phyloP scores from a whole-genome alignment of 108 stramenopile genomes.

The Pseudonitzschia multiseries region DNA sequence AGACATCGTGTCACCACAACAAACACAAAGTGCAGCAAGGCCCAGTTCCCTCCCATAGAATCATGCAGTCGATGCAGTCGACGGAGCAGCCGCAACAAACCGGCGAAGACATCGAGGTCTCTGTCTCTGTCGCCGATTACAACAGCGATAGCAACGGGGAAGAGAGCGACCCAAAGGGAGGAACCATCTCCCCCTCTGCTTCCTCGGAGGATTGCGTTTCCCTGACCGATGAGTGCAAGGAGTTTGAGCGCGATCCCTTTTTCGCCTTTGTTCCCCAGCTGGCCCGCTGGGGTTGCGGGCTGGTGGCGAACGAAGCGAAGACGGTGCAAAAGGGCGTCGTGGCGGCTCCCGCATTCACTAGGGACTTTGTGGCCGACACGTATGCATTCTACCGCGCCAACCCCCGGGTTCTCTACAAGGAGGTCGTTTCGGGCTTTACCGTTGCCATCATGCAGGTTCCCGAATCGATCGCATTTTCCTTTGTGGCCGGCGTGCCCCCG shows the following conservation, averaged over 20 bases:
- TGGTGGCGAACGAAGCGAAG: slow-evolving; percentile 24
- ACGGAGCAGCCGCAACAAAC: not conserved
- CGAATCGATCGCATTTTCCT: slow-evolving; percentile 59
- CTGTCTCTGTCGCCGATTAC: not conserved
- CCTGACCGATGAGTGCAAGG: not conserved
- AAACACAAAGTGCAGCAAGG: too few species aligned
- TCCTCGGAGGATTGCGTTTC: not conserved
- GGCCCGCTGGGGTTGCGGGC: slow-evolving; percentile 18
- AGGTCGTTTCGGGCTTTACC: slow-evolving; percentile 54
- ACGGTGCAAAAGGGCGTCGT: slow-evolving; percentile 18
- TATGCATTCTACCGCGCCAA: slow-evolving; percentile 34
- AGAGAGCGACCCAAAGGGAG: not conserved
- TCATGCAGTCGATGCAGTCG: not conserved
- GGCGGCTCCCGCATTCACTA: slow-evolving; percentile 25
- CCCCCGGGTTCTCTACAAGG: slow-evolving; percentile 34
- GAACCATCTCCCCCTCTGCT: not conserved
- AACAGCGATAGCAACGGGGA: not conserved
- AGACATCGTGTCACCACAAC: too few species aligned
- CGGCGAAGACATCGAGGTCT: not conserved
- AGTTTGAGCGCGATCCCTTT: slow-evolving; percentile 42
- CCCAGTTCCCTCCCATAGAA: not conserved
- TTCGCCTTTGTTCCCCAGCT: slow-evolving; percentile 49
- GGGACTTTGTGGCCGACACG: slow-evolving; percentile 25
- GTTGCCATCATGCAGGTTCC: slow-evolving; percentile 68
- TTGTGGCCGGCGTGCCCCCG: slow-evolving; percentile 63